A percentile compares a stretch with the other conserved stretches of the same genome.
Conservation (phyloP, 2,329 filamentous ascomycete genomes). For the Leptoxyphium fumago region DNA sequence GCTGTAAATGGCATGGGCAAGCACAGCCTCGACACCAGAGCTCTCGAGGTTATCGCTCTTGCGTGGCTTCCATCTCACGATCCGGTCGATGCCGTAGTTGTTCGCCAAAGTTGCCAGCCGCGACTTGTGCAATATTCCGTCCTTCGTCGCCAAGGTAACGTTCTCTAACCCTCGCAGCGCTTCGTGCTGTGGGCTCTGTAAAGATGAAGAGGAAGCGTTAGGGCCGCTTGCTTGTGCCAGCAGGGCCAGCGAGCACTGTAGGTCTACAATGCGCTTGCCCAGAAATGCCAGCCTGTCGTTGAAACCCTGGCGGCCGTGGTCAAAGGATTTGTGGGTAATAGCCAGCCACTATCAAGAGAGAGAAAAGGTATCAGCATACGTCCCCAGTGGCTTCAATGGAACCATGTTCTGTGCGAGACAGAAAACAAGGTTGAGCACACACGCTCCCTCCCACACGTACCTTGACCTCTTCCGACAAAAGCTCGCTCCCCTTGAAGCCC, state of each 20-base stretch:
- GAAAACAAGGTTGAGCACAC: too few relatives aligned
- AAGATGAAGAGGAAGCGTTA: conserved; percentile 6
- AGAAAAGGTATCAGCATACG: neutral
- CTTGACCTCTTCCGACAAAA: conserved; percentile 81
- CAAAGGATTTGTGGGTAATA: conserved; percentile 95
- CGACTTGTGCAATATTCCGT: conserved; percentile 46
- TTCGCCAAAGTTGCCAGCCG: conserved; percentile 54
- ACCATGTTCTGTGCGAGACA: too few relatives aligned
- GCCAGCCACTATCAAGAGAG: conserved; percentile 53
- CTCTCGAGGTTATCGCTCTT: conserved; percentile 52
- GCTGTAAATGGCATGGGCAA: conserved; percentile 66
- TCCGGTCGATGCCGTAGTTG: conserved; percentile 54
- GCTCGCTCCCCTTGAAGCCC: conserved; percentile 42
- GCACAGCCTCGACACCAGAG: conserved; percentile 61
- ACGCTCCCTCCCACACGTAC: conserved; percentile 5
- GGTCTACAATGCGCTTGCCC: conserved; percentile 49
- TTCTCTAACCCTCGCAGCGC: conserved; percentile 61
- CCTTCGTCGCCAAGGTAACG: conserved; percentile 46
- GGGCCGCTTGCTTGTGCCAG: conserved; percentile 28
- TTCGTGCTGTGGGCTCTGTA: conserved; percentile 44
- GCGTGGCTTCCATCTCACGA: conserved; percentile 79
- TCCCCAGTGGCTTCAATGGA: neutral
- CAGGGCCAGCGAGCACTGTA: conserved; percentile 50
- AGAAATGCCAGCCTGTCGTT: conserved; percentile 87
- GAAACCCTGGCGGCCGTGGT: conserved; percentile 84